Percentiles rank a stretch among this genome's conserved stretches.
Conservation (phyloP, 2,329 filamentous ascomycete genomes). For the Aureobasidium sp. region DNA sequence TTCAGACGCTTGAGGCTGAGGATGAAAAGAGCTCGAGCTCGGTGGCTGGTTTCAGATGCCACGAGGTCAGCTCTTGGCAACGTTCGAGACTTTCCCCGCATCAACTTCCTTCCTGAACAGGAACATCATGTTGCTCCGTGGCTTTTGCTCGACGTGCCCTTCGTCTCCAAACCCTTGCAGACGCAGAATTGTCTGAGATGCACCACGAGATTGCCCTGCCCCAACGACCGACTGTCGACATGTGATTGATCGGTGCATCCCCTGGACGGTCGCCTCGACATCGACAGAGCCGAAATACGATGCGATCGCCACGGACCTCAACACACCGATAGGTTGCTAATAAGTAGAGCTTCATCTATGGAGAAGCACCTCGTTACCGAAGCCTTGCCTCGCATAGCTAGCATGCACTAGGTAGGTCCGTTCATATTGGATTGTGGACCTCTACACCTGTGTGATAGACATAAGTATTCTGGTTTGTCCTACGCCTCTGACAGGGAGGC, state of each 20-base stretch:
- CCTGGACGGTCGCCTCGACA: background rate
- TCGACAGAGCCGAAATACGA: background rate
- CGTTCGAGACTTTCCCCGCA: background rate
- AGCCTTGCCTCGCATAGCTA: background rate
- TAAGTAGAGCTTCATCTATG: background rate
- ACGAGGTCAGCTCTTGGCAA: background rate
- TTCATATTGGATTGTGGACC: background rate
- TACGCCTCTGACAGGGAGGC: background rate
- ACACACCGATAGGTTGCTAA: background rate
- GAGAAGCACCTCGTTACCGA: background rate
- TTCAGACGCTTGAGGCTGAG: background rate
- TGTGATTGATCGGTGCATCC: background rate
- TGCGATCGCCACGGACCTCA: background rate
- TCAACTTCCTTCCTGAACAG: background rate
- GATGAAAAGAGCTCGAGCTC: background rate
- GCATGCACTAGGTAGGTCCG: background rate
- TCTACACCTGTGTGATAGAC: background rate
- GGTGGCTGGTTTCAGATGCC: background rate
- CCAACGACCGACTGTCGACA: background rate
- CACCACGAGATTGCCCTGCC: background rate
- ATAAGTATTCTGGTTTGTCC: conserved; percentile 1
- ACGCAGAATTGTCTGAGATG: background rate
- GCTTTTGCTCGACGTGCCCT: background rate
- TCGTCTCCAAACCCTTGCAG: background rate
- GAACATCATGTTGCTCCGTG: background rate